These are phyloP conservation scores for Aspergillus costaricaensis DNA, from an alignment of 2,329 filamentous ascomycete species.

Conservation along the genomic window DNA sequence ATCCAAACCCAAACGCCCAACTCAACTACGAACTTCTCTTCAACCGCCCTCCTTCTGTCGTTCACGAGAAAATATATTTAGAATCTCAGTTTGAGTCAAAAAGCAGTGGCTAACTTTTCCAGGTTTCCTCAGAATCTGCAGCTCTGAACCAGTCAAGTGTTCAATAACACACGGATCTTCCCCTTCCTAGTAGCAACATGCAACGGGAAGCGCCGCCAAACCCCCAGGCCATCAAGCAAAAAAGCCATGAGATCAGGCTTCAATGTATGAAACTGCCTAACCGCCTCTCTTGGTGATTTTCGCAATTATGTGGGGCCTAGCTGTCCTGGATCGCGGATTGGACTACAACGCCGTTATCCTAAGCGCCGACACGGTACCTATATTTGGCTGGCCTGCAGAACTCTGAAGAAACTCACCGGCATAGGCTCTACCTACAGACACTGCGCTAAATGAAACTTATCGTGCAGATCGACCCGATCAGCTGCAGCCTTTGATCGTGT, in stretches of 20 bases:
- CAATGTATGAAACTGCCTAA: background rate
- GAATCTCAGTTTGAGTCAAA: background rate
- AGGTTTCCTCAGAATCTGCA: background rate
- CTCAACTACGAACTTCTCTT: background rate
- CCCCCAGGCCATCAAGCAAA: conserved; percentile 9
- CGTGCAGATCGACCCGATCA: background rate
- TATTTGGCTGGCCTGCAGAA: conserved; percentile 27
- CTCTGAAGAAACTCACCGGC: conserved; percentile 22
- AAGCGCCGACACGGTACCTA: conserved; percentile 32
- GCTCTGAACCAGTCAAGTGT: conserved; percentile 11
- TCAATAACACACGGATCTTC: background rate
- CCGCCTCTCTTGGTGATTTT: conserved; percentile 6
- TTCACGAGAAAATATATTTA: background rate
- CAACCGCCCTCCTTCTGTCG: background rate
- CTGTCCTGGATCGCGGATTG: conserved; percentile 22
- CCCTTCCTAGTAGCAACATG: conserved; percentile 14
- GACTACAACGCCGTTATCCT: conserved; percentile 23
- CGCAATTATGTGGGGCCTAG: background rate
- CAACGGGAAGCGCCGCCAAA: conserved; percentile 17
- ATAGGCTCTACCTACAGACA: conserved; percentile 16
- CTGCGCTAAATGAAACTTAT: conserved; percentile 30
- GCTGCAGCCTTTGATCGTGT: background rate
- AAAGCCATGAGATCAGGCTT: background rate
- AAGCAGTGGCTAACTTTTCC: background rate
- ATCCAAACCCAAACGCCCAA: background rate